Evolutionary conservation across 192 early-diverging fungal species (phyloP), one percentile per base, ranked within the genome.

Genomic region (Coemansia umbellata): DNA sequence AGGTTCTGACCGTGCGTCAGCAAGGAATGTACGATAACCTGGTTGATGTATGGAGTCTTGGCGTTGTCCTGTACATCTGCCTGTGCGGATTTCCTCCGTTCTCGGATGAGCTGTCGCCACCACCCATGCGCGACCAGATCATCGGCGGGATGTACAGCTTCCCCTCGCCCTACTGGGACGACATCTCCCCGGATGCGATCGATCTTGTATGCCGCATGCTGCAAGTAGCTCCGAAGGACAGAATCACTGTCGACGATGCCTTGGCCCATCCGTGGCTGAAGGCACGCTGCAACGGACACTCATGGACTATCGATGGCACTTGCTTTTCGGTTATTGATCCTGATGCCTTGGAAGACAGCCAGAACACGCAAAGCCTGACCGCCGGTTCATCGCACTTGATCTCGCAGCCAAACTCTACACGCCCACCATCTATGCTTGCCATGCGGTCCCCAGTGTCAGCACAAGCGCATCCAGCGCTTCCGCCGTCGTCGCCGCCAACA

Each of bases 21-120:
- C 83, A 85, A 44, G 91, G 87, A 57, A 56, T 67, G 83, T 80
- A 73, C 77, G 67, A 32, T 91, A 92, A 68, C 79, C 83, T 27
- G 31, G 87, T 94, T 10, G 95, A 98, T 58, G 79, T 98, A 78
- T 98, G 95, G 95, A 91, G 89, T 41, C 66, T 93, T 10, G 95
- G 95, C 8, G 93, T 95, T 0, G 92, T 96, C 33, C 82, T 93
- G n/a, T 97, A 95, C 66, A 89, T 94, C 50, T 87, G 87, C 42
- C 78, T 97, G 5, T 93, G 88, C 63, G 91, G 94, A 5, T 87
- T 84, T 58, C 89, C 89, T 19, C 94, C 94, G 22, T 97, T 97
- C 62, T 80, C 65, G 18, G 83, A 61, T 63, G 86, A 66, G 65
- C 63, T 59, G 77, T 76, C 40, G 80, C 85, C 78, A 54, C 80